These are phyloP conservation scores for Phytophthora europaea DNA, from an alignment of 352 stramenopile genomes.

Conservation along the genomic window DNA sequence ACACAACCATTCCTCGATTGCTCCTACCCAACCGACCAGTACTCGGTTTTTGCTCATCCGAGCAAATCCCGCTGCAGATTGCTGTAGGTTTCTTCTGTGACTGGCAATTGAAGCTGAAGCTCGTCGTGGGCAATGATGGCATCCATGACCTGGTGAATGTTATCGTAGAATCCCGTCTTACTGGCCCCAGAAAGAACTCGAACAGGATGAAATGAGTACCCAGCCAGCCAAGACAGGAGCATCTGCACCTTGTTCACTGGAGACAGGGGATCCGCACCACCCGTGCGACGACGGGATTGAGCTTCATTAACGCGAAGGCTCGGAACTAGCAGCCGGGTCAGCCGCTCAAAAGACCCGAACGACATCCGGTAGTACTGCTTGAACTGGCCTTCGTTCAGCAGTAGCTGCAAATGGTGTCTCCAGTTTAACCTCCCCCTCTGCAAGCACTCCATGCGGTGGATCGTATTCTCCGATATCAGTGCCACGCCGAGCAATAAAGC, in stretches of 20 bases:
- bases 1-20: slow-evolving; percentile 4
- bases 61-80: background rate
- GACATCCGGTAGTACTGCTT: slow-evolving; percentile 11
- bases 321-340: background rate
- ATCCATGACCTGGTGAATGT: slow-evolving; percentile 15
- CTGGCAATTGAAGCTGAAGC: slow-evolving; percentile 3
- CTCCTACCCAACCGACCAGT: slow-evolving; percentile 1
- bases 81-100: background rate
- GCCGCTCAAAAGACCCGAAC: background rate
- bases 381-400: slow-evolving; percentile 1
- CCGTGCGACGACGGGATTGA: background rate
- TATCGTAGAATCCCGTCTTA: slow-evolving; percentile 1
- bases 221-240: slow-evolving; percentile 5
- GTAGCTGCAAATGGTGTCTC: background rate
- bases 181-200: background rate
- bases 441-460: background rate
- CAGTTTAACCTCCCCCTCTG: slow-evolving; percentile 3
- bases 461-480: no score
- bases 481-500: no score
- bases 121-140: background rate
- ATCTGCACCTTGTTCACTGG: slow-evolving; percentile 14
- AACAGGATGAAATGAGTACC: slow-evolving; percentile 12
- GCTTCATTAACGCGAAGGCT: slow-evolving; percentile 3
- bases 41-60: background rate
- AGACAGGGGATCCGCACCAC: background rate